These are phyloP conservation scores for Graphium sp. DNA, from an alignment of 2,329 filamentous ascomycete species.

Conservation along the genomic window DNA sequence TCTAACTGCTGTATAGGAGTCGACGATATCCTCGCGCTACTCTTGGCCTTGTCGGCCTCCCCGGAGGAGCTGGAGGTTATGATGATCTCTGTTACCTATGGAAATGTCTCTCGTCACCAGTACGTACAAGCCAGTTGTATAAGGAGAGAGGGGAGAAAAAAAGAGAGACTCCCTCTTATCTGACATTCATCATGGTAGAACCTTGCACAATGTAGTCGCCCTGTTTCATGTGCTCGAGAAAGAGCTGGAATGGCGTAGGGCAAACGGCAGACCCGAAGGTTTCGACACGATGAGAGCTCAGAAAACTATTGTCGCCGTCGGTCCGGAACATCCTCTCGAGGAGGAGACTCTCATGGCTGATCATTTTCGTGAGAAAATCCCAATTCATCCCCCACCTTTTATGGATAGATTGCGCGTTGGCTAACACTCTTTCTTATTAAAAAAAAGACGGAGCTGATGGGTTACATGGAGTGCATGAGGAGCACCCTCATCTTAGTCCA, in stretches of 20 bases:
- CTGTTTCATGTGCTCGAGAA: conserved; percentile 86
- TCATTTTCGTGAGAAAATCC: conserved; percentile 58
- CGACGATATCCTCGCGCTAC: conserved; percentile 79
- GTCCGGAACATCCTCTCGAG: conserved; percentile 70
- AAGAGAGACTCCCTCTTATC: conserved; percentile 1
- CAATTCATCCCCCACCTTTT: not conserved
- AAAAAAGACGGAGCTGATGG: conserved; percentile 57
- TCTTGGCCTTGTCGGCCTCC: conserved; percentile 68
- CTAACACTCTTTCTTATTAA: no score
- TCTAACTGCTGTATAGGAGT: no score
- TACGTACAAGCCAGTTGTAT: conserved; percentile 25
- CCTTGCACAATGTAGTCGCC: conserved; percentile 73
- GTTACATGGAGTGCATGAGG: conserved; percentile 56
- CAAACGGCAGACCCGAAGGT: conserved; percentile 47
- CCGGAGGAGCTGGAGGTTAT: conserved; percentile 74
- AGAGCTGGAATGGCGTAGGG: conserved; percentile 69
- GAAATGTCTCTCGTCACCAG: conserved; percentile 80
- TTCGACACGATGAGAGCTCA: conserved; percentile 55
- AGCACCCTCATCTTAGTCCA: conserved; percentile 60
- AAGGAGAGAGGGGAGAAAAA: no score
- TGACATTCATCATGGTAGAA: no score
- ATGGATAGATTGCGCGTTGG: no score
- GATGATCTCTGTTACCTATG: conserved; percentile 80
- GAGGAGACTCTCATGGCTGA: conserved; percentile 68
- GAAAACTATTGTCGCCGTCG: conserved; percentile 76